A percentile compares a stretch with the other conserved stretches of the same genome.
These are phyloP conservation scores for Trichoderma sp. DNA, from an alignment of 2,329 filamentous ascomycete genomes.

Conservation along the genomic window DNA sequence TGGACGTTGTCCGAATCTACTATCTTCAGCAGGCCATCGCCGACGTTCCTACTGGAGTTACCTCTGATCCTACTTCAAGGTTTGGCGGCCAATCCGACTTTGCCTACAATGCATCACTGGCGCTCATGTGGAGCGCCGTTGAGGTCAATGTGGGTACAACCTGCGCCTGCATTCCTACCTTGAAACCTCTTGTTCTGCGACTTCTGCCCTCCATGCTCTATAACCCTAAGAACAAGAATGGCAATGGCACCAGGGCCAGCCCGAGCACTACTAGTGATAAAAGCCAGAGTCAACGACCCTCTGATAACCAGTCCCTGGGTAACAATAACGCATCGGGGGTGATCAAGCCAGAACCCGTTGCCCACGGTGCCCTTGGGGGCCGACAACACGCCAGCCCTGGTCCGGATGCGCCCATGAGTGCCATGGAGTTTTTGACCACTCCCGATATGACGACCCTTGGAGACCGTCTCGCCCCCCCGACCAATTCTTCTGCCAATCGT, in stretches of 20 bases:
- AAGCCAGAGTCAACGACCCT: slow-evolving; percentile 31
- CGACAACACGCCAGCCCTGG: neutral
- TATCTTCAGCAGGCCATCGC: slow-evolving; percentile 75
- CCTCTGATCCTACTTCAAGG: slow-evolving; percentile 39
- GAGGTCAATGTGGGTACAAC: slow-evolving; percentile 90
- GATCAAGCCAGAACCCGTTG: slow-evolving; percentile 27
- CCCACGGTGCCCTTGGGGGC: slow-evolving; percentile 3
- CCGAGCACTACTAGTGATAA: slow-evolving; percentile 30
- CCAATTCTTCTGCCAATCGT: neutral
- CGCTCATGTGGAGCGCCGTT: slow-evolving; percentile 90
- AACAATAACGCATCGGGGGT: slow-evolving; percentile 23
- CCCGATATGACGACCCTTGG: slow-evolving; percentile 32
- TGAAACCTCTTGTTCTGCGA: slow-evolving; percentile 78
- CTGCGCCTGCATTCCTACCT: slow-evolving; percentile 85
- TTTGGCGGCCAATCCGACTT: slow-evolving; percentile 56
- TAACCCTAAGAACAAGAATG: slow-evolving; percentile 45
- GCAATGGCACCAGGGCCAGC: slow-evolving; percentile 30
- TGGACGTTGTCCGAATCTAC: slow-evolving; percentile 86
- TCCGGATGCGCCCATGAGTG: slow-evolving; percentile 24
- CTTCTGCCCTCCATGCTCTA: slow-evolving; percentile 57
- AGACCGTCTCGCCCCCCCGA: neutral
- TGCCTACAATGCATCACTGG: slow-evolving; percentile 73
- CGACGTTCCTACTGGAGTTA: slow-evolving; percentile 37
- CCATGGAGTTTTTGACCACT: slow-evolving; percentile 47
- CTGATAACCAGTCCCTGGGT: slow-evolving; percentile 29